These are phyloP conservation scores for Kodamaea lidongshanica DNA, from an alignment of 805 yeast species.

Conservation along the genomic window DNA sequence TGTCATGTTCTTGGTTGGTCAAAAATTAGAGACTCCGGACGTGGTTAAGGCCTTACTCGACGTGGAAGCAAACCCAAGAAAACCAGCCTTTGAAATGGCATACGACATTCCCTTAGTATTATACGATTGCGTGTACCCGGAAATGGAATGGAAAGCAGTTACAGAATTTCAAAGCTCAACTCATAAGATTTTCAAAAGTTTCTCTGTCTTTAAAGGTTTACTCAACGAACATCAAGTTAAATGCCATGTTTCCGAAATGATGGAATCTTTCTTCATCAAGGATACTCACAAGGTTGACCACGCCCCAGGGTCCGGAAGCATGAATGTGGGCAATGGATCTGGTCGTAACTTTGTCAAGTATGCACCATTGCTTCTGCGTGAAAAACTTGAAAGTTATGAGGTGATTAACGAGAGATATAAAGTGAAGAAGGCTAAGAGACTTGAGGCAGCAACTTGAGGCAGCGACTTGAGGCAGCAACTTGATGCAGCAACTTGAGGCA, in stretches of 20 bases:
- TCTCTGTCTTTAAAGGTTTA: constrained; percentile 41
- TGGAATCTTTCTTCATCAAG: constrained; percentile 32
- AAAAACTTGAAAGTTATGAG: constrained; percentile 58
- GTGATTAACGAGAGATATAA: constrained; percentile 60
- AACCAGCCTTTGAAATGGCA: constrained; percentile 85
- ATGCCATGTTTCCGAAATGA: constrained; percentile 44
- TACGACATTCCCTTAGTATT: constrained; percentile 81
- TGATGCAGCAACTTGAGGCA: too few relatives aligned
- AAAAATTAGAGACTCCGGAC: constrained; percentile 56
- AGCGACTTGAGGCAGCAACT: too few relatives aligned
- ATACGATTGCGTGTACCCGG: constrained; percentile 74
- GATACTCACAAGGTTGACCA: constrained; percentile 13
- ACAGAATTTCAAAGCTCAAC: constrained; percentile 18
- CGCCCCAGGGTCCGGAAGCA: constrained; percentile 20
- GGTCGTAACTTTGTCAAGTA: constrained; percentile 58
- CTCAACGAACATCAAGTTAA: constrained; percentile 56
- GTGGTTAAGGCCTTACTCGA: constrained; percentile 58
- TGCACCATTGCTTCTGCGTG: constrained; percentile 51
- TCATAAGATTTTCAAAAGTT: constrained; percentile 35
- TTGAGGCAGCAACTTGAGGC: too few relatives aligned
- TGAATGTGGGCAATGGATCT: constrained; percentile 73
- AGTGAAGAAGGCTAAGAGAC: constrained; percentile 28
- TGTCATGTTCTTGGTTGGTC: constrained; percentile 72
- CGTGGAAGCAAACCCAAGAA: constrained; percentile 47
- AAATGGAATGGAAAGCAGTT: constrained; percentile 58